Conservation (phyloP, 495 filamentous ascomycete species). For the Trypethelium eluteriae region DNA sequence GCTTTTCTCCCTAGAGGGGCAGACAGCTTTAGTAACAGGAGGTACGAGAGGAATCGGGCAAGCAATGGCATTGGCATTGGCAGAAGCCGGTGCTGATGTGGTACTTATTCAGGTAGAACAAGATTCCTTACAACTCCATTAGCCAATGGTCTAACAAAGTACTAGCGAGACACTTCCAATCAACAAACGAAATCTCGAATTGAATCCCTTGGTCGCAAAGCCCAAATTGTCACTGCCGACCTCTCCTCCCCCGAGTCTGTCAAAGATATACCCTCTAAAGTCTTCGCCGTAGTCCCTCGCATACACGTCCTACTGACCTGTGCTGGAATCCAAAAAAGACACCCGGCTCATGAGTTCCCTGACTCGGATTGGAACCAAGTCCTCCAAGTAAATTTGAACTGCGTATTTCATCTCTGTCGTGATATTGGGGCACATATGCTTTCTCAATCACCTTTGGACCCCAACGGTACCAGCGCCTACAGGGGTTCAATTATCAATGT, state of each 20-base stretch:
- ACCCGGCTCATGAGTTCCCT: constrained; percentile 71
- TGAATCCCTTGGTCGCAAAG: constrained; percentile 58
- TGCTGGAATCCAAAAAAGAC: constrained; percentile 76
- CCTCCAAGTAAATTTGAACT: constrained; percentile 74
- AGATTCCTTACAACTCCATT: background rate
- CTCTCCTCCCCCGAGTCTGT: constrained; percentile 57
- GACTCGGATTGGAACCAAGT: constrained; percentile 78
- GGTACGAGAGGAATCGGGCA: constrained; percentile 84
- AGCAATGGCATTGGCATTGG: constrained; percentile 70
- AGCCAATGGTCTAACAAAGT: constrained; percentile 6
- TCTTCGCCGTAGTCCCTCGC: constrained; percentile 51
- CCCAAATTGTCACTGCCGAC: constrained; percentile 62
- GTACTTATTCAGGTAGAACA: constrained; percentile 50
- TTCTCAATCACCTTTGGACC: constrained; percentile 41
- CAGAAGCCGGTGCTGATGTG: constrained; percentile 78
- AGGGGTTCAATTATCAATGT: constrained; percentile 80
- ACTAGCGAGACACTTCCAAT: constrained; percentile 57
- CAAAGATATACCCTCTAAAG: constrained; percentile 49
- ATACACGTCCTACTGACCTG: constrained; percentile 72
- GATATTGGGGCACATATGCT: constrained; percentile 85
- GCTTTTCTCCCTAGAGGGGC: constrained; percentile 43
- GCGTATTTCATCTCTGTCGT: constrained; percentile 75
- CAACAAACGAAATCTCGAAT: constrained; percentile 56
- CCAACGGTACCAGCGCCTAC: constrained; percentile 41
- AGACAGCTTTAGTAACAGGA: constrained; percentile 80